Evolutionary conservation across 2,329 filamentous ascomycete genomes (phyloP).

Genomic region (Sclerotinia spermophila): DNA sequence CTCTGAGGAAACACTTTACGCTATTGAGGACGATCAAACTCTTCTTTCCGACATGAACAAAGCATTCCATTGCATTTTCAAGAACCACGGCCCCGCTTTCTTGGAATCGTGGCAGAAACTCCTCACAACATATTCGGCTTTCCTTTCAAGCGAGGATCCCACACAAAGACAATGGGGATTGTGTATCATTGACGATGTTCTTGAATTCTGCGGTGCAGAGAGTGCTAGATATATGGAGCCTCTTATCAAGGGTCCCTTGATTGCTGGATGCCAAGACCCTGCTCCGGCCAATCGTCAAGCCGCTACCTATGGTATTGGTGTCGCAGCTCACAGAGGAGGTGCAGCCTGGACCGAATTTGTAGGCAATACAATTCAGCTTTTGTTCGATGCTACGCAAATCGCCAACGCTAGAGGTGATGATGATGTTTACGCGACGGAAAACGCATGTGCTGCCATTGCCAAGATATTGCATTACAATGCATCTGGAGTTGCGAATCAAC

Average conservation of each 20-base stretch:
- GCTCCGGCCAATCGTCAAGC: slow-evolving; percentile 93
- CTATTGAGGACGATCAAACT: slow-evolving; percentile 96
- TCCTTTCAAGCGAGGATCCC: slow-evolving; percentile 75
- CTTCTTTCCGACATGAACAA: slow-evolving; percentile 99
- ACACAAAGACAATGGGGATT: slow-evolving; percentile 98
- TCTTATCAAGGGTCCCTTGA: slow-evolving; percentile 74
- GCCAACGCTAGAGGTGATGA: slow-evolving; percentile 84
- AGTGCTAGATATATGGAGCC: slow-evolving; percentile 82
- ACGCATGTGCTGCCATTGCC: slow-evolving; percentile 91
- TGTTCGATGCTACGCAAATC: slow-evolving; percentile 82
- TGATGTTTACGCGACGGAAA: slow-evolving; percentile 95
- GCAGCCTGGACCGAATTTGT: slow-evolving; percentile 84
- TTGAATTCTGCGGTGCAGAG: slow-evolving; percentile 91
- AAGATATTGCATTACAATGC: slow-evolving; percentile 94
- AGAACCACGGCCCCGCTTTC: slow-evolving; percentile 85
- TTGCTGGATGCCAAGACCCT: slow-evolving; percentile 79
- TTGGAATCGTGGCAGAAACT: slow-evolving; percentile 84
- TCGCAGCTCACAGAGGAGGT: slow-evolving; percentile 90
- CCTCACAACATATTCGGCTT: slow-evolving; percentile 78
- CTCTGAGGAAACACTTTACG: slow-evolving; percentile 79
- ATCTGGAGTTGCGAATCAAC: slow-evolving; percentile 68
- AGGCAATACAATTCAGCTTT: slow-evolving; percentile 69
- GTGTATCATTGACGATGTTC: slow-evolving; percentile 96
- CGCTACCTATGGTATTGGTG: slow-evolving; percentile 91
- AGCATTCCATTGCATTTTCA: slow-evolving; percentile 98